These are phyloP conservation scores for Seiridium cupressi DNA, from an alignment of 2,329 filamentous ascomycete genomes.

Conservation along the genomic window DNA sequence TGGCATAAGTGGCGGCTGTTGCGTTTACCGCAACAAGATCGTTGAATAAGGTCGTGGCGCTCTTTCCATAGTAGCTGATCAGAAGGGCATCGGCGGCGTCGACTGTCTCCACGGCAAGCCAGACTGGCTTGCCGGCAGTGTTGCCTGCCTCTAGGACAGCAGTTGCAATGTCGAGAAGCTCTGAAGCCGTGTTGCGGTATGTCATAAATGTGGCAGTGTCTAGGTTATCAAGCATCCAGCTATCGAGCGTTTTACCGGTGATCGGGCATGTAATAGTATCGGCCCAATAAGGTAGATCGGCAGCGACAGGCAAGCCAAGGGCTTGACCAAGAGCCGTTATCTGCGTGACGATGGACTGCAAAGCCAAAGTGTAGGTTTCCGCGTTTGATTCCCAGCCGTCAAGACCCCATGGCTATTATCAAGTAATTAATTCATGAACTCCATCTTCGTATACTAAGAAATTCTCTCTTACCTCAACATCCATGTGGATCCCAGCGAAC, in stretches of 20 bases:
- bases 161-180: conserved; percentile 6
- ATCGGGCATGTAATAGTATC: not conserved
- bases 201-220: conserved; percentile 9
- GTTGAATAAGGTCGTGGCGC: not conserved
- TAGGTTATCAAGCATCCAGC: conserved; percentile 3
- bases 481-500: conserved; percentile 4
- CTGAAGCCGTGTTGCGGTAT: conserved; percentile 6
- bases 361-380: not conserved
- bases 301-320: not conserved
- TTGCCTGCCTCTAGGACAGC: conserved; percentile 5
- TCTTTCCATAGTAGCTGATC: conserved; percentile 6
- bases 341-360: not conserved
- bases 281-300: conserved; percentile 8
- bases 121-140: conserved; percentile 5
- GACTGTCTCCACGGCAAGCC: conserved; percentile 9
- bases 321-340: not conserved
- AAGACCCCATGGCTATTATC: not conserved
- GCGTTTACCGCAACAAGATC: not conserved
- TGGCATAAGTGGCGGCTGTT: not conserved
- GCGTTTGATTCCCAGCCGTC: conserved; percentile 5
- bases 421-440: not conserved
- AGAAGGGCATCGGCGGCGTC: conserved; percentile 5
- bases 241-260: not conserved
- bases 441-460: not conserved
- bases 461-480: conserved; percentile 1